These are phyloP conservation scores for Hypoxylon lienhwacheense DNA, from an alignment of 495 filamentous ascomycete species.

Conservation along the genomic window DNA sequence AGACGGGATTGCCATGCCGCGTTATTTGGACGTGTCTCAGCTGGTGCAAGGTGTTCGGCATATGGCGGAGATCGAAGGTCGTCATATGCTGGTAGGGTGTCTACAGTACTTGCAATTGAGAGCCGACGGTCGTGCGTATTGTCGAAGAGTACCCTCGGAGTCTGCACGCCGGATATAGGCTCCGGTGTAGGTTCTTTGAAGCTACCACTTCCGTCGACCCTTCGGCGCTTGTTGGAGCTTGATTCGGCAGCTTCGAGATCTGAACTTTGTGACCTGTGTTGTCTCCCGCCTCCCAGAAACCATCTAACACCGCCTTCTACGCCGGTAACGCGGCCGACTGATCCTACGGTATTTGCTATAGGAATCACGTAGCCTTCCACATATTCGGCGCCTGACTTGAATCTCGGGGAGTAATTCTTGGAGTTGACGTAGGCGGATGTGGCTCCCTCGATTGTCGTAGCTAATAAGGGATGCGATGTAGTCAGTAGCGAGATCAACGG, in stretches of 20 bases:
- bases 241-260: constrained; percentile 48
- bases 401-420: constrained; percentile 83
- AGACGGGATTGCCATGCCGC: constrained; percentile 75
- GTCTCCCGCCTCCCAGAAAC: constrained; percentile 61
- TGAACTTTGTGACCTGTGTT: constrained; percentile 43
- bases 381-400: constrained; percentile 81
- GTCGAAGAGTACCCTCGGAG: constrained; percentile 33
- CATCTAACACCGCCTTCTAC: constrained; percentile 80
- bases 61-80: constrained; percentile 73
- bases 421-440: constrained; percentile 77
- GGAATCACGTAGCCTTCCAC: constrained; percentile 83
- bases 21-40: constrained; percentile 31
- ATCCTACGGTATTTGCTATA: constrained; percentile 79
- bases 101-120: constrained; percentile 56
- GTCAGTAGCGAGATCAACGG: constrained; percentile 80
- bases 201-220: constrained; percentile 49
- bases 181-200: constrained; percentile 38
- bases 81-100: constrained; percentile 79
- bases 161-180: constrained; percentile 35
- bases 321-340: constrained; percentile 76
- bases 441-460: constrained; percentile 77
- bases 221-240: constrained; percentile 65
- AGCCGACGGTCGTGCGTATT: constrained; percentile 44
- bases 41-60: constrained; percentile 47
- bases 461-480: constrained; percentile 75